These are phyloP conservation scores for Lentithecium fluviatile DNA, from an alignment of 495 filamentous ascomycete genomes.

Conservation along the genomic window DNA sequence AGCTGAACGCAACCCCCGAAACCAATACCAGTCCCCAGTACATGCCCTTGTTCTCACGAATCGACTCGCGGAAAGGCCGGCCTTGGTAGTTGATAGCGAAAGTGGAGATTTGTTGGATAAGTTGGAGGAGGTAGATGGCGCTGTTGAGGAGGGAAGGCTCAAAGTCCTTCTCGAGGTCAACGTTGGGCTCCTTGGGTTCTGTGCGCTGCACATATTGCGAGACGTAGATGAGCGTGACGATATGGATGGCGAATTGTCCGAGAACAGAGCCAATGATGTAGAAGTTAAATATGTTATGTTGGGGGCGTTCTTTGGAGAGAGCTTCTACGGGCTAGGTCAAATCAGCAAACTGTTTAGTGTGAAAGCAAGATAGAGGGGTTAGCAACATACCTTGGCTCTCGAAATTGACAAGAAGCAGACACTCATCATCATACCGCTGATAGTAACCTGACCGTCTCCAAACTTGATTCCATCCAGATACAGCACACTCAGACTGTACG, in stretches of 20 bases:
- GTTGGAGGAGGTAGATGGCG: constrained; percentile 94
- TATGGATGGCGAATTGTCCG: constrained; percentile 96
- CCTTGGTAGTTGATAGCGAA: constrained; percentile 99
- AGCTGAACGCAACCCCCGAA: constrained; percentile 86
- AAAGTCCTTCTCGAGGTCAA: constrained; percentile 96
- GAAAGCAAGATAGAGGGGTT: neutral
- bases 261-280: constrained; percentile 99
- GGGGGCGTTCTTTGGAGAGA: constrained; percentile 93
- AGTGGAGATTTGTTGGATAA: constrained; percentile 99
- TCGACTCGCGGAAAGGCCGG: constrained; percentile 92
- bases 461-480: constrained; percentile 99
- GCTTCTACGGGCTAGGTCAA: constrained; percentile 74
- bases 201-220: constrained; percentile 80
- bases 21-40: constrained; percentile 93
- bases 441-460: constrained; percentile 96
- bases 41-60: constrained; percentile 95
- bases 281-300: constrained; percentile 97
- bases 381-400: constrained; percentile 67
- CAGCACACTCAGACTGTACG: constrained; percentile 93
- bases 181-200: constrained; percentile 68
- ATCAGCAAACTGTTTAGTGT: constrained; percentile 24
- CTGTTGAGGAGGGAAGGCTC: constrained; percentile 91
- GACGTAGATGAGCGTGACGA: constrained; percentile 90
- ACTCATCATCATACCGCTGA: constrained; percentile 99
- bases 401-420: constrained; percentile 98